Evolutionary conservation across 306 rosid genomes (phyloP).

Genomic region (Neltuma alba): DNA sequence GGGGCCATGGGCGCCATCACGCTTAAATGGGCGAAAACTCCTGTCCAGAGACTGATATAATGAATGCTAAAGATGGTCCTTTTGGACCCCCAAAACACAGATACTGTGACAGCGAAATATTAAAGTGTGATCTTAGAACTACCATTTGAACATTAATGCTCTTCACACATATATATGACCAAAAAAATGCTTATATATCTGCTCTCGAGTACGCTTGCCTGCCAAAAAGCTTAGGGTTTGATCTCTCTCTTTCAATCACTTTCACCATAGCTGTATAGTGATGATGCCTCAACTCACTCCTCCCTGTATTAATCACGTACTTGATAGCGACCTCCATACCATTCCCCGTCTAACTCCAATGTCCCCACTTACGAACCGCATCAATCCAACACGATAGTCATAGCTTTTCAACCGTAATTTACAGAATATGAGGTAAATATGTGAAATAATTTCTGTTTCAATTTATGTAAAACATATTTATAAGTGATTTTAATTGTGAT

Average conservation of each 20-base stretch:
- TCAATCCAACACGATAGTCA: background rate
- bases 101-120: background rate
- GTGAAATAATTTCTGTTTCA: no score
- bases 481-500: no score
- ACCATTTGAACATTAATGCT: background rate
- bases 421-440: no score
- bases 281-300: conserved; percentile 7
- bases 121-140: background rate
- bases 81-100: background rate
- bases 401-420: no score
- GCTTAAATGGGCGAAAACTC: background rate
- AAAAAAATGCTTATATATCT: background rate
- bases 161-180: background rate
- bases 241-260: conserved; percentile 9
- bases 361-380: background rate
- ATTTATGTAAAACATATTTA: no score
- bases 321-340: background rate
- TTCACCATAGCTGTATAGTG: conserved; percentile 6
- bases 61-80: conserved; percentile 2
- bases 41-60: conserved; percentile 2
- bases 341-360: background rate
- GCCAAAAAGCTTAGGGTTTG: background rate
- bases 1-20: background rate
- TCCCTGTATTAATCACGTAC: background rate
- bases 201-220: background rate